phyloP scores from a whole-genome alignment of 768 basidiomycete genomes.

The Amanita pallidorosea region DNA sequence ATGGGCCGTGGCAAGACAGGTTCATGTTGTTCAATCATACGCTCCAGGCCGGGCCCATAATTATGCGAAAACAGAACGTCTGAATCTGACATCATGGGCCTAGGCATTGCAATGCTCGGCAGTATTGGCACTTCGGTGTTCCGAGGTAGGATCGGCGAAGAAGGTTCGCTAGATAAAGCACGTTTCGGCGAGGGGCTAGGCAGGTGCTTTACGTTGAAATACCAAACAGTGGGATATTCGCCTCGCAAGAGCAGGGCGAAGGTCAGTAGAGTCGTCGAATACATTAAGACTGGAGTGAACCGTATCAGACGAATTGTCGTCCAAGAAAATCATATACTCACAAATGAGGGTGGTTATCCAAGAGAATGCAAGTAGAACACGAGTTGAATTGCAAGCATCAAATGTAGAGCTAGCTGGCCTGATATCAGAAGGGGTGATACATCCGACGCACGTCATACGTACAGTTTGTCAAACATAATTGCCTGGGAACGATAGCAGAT shows the following conservation, averaged over 20 bases:
- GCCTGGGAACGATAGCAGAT: slow-evolving; percentile 25
- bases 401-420: slow-evolving; percentile 2
- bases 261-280: slow-evolving; percentile 37
- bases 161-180: slow-evolving; percentile 22
- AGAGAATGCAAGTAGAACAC: slow-evolving; percentile 47
- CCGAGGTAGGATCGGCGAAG: slow-evolving; percentile 20
- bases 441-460: background rate
- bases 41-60: slow-evolving; percentile 29
- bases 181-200: slow-evolving; percentile 19
- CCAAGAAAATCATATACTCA: slow-evolving; percentile 16
- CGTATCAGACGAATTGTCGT: background rate
- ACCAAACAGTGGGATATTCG: slow-evolving; percentile 42
- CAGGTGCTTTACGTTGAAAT: slow-evolving; percentile 34
- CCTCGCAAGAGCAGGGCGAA: slow-evolving; percentile 27
- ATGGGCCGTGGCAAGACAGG: slow-evolving; percentile 12
- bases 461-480: slow-evolving; percentile 20
- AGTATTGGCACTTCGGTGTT: slow-evolving; percentile 21
- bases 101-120: slow-evolving; percentile 31
- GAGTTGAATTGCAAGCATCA: slow-evolving; percentile 39
- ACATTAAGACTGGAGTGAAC: slow-evolving; percentile 38
- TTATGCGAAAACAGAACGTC: slow-evolving; percentile 24
- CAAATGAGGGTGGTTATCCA: slow-evolving; percentile 22
- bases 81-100: slow-evolving; percentile 19
- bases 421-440: background rate
- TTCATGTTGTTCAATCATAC: slow-evolving; percentile 38